Conservation (phyloP, 768 basidiomycete genomes). For the Boletus pseudo-olivaceus region DNA sequence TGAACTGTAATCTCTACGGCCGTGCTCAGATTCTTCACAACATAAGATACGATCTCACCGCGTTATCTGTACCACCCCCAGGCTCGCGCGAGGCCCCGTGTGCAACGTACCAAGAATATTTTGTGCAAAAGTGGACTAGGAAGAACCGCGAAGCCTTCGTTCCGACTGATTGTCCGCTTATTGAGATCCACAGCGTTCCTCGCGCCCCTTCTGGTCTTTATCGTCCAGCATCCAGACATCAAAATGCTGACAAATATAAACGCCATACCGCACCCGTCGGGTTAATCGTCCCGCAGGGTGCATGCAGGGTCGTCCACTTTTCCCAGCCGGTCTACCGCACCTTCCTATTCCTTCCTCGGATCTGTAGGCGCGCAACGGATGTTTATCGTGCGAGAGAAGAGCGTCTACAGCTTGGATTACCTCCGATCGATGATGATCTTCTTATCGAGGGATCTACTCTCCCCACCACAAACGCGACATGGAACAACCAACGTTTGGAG, state of each 20-base stretch:
- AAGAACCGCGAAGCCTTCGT: conserved; percentile 43
- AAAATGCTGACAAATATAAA: conserved; percentile 27
- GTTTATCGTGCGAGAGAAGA: conserved; percentile 56
- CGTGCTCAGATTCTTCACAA: conserved; percentile 52
- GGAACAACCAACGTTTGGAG: conserved; percentile 83
- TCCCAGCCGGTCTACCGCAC: conserved; percentile 46
- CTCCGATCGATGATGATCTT: conserved; percentile 51
- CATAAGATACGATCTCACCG: conserved; percentile 64
- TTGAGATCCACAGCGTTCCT: conserved; percentile 50
- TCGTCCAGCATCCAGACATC: conserved; percentile 25
- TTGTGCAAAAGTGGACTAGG: conserved; percentile 50
- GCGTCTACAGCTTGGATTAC: conserved; percentile 54
- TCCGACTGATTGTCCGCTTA: conserved; percentile 54
- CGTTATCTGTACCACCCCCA: conserved; percentile 51
- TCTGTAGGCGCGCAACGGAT: conserved; percentile 65
- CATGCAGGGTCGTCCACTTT: conserved; percentile 55
- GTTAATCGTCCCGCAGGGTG: conserved; percentile 40
- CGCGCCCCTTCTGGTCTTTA: conserved; percentile 43
- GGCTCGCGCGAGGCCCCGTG: conserved; percentile 48
- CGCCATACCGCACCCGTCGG: conserved; percentile 24
- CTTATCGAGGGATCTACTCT: conserved; percentile 75
- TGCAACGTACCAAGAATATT: conserved; percentile 60
- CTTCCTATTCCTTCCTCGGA: conserved; percentile 59
- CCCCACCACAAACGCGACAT: conserved; percentile 58
- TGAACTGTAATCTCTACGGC: conserved; percentile 54